phyloP scores from a whole-genome alignment of 441 rosid species.

The Pelargonium myrrhifolium region DNA sequence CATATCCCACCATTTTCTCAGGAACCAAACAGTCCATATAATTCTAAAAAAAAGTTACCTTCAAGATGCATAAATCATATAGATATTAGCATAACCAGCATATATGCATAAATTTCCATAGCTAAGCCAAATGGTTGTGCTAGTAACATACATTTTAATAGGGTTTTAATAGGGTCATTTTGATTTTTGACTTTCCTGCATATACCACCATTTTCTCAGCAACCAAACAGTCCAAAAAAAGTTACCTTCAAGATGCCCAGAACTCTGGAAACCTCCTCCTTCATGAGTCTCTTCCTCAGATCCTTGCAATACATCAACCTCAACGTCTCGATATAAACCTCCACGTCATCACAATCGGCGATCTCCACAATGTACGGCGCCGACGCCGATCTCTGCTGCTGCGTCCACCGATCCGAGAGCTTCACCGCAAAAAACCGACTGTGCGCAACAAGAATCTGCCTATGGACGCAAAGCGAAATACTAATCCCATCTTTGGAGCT shows the following conservation, averaged over 20 bases:
- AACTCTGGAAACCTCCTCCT: constrained; percentile 70
- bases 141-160: not conserved
- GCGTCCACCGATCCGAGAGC: constrained; percentile 72
- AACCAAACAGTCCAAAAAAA: constrained; percentile 7
- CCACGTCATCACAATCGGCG: constrained; percentile 95
- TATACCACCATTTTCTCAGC: not conserved
- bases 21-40: constrained; percentile 3
- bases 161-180: not conserved
- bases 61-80: constrained; percentile 47
- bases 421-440: constrained; percentile 78
- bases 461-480: constrained; percentile 64
- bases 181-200: not conserved
- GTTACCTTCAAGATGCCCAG: constrained; percentile 88
- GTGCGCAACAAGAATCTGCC: constrained; percentile 80
- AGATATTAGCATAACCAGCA: too few species aligned
- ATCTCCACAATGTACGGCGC: constrained; percentile 77
- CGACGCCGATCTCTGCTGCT: constrained; percentile 44
- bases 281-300: constrained; percentile 86
- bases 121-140: not conserved
- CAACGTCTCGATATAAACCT: constrained; percentile 89
- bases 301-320: constrained; percentile 88
- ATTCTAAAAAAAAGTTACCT: constrained; percentile 50
- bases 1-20: not conserved
- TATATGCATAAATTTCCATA: not conserved
- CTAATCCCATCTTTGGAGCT: constrained; percentile 82